Evolutionary conservation across 371 early-diverging fungal genomes (phyloP).

Genomic region (Mucor mucedo): DNA sequence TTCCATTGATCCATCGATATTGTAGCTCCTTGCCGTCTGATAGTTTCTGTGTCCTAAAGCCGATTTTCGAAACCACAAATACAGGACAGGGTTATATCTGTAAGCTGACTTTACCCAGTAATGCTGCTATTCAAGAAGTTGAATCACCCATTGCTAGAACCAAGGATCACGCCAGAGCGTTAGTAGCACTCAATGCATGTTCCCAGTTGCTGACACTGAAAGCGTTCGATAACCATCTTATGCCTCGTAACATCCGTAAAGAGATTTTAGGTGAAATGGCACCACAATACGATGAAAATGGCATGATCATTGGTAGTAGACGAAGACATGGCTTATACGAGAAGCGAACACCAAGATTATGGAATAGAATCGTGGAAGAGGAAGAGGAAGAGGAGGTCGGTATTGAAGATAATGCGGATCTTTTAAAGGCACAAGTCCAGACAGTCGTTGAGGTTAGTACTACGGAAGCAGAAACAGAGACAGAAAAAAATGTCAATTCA

Average conservation of each 20-base stretch:
- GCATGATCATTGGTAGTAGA: slow-evolving; percentile 52
- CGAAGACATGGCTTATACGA: slow-evolving; percentile 46
- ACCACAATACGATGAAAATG: slow-evolving; percentile 49
- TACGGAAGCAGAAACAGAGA: not conserved
- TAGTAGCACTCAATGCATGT: slow-evolving; percentile 75
- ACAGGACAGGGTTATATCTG: slow-evolving; percentile 50
- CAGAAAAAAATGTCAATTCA: not conserved
- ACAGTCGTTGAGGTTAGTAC: not conserved
- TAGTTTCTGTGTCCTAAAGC: slow-evolving; percentile 51
- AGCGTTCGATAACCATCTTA: slow-evolving; percentile 76
- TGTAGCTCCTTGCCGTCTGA: slow-evolving; percentile 69
- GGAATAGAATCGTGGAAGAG: slow-evolving; percentile 31
- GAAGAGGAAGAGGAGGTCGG: slow-evolving; percentile 27
- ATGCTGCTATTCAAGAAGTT: slow-evolving; percentile 64
- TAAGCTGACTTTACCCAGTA: slow-evolving; percentile 64
- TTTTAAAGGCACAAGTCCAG: slow-evolving; percentile 17
- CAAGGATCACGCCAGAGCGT: slow-evolving; percentile 71
- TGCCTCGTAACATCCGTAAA: slow-evolving; percentile 52
- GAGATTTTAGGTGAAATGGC: slow-evolving; percentile 53
- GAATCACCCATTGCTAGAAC: slow-evolving; percentile 61
- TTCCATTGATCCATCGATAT: slow-evolving; percentile 66
- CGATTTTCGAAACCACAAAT: slow-evolving; percentile 48
- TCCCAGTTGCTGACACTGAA: slow-evolving; percentile 66
- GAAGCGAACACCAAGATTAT: slow-evolving; percentile 48
- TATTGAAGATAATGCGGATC: slow-evolving; percentile 24